Evolutionary conservation across 2,329 filamentous ascomycete genomes (phyloP).

Genomic region (Fusarium odoratissimum): DNA sequence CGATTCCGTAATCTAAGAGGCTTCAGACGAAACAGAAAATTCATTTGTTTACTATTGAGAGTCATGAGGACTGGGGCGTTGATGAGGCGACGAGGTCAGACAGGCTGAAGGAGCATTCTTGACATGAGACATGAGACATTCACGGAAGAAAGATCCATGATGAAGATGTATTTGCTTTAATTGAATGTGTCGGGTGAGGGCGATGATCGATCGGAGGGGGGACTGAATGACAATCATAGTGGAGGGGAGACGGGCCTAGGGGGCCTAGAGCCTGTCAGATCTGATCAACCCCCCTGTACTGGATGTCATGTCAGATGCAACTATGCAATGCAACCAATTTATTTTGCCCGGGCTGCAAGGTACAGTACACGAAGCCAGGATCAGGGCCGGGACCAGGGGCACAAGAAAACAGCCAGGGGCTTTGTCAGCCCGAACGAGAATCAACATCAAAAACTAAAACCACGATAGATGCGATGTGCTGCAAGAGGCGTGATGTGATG

Average conservation of each 20-base stretch:
- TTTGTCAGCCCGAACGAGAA: not conserved
- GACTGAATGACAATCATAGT: not conserved
- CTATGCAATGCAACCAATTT: slow-evolving; percentile 32
- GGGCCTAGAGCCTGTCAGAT: slow-evolving; percentile 18
- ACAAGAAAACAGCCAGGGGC: not conserved
- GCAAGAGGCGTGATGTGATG: slow-evolving; percentile 9
- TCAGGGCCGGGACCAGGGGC: not conserved
- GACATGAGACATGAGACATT: slow-evolving; percentile 34
- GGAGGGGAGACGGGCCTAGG: not conserved
- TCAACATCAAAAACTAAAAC: not conserved
- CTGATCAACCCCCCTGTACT: slow-evolving; percentile 11
- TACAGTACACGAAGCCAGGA: slow-evolving; percentile 7
- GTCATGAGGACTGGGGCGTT: slow-evolving; percentile 12
- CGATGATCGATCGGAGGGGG: slow-evolving; percentile 17
- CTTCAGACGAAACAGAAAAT: not conserved
- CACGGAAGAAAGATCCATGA: not conserved
- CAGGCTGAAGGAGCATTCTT: slow-evolving; percentile 30
- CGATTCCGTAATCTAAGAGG: not conserved
- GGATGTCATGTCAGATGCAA: slow-evolving; percentile 13
- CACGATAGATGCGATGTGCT: slow-evolving; percentile 4
- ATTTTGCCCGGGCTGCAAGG: slow-evolving; percentile 26
- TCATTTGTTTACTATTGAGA: slow-evolving; percentile 14
- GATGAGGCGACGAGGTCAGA: slow-evolving; percentile 16
- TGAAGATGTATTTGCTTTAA: slow-evolving; percentile 7
- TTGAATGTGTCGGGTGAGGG: slow-evolving; percentile 12